Base-by-base conservation (phyloP, 257 asterid species). In the Jasminum sambac region DNA sequence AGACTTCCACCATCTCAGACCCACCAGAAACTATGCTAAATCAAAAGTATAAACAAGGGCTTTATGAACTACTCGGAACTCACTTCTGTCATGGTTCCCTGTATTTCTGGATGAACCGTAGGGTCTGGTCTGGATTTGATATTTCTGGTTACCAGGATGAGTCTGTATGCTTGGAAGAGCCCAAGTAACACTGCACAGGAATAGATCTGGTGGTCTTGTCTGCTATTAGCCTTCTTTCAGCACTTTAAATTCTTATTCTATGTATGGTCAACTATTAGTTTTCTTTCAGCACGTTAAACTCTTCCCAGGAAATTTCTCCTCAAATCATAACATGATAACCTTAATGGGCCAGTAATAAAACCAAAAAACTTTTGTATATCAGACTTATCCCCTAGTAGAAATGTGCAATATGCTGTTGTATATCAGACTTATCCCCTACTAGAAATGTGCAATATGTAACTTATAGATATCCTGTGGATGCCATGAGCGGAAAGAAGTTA, bases 221-320 rank as follows among this genome's bases (percentile, higher is more conserved):
- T 55, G 69, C 50, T 26, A 60, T 30, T 23, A 34, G 25, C n/a
- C 23, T 60, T 70, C 37, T 40, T 30, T 30, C 67, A 26, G 71
- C 67, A 64, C 66, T 42, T 44, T 64, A 63, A 40, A 30, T n/a
- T 77, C 55, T 60, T 64, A 26, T 5, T 62, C 39, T 55, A 17
- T 26, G 1, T 19, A 1, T 67, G 71, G 46, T 48, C 66, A 36
- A 61, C 48, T 38, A 63, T 21, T 24, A 50, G 24, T n/a, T n/a
- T 48, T 67, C 17, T 26, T 67, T 17, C 68, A 36, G 74, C 69
- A 50, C 66, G 39, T 55, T 63, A 62, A 38, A 17, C 11, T 77
- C 62, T 39, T 16, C 44, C 6, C 63, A 52, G 64, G 61, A 13
- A 61, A 55, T 55, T 55, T 55, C 1, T 23, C n/a, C 36, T 9